These are phyloP conservation scores for Fusarium annulatum DNA, from an alignment of 2,329 filamentous ascomycete genomes.

Conservation along the genomic window DNA sequence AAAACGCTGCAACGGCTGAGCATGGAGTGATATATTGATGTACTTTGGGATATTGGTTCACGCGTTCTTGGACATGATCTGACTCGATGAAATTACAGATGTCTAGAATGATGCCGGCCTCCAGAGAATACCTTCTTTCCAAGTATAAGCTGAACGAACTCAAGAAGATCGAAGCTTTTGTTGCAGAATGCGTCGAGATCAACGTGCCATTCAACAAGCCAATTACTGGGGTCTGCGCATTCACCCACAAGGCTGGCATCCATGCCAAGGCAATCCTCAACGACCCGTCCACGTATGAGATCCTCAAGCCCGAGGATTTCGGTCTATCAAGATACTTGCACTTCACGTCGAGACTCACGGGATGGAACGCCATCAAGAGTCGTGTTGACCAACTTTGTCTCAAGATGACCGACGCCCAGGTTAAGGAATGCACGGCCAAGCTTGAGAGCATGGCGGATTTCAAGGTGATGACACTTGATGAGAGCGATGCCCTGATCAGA, in stretches of 20 bases:
- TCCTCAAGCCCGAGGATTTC: not conserved
- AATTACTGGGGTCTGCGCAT: not conserved
- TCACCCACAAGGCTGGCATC: not conserved
- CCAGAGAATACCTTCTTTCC: not conserved
- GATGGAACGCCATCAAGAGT: not conserved
- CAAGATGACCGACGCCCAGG: not conserved
- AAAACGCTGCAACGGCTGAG: fast-evolving
- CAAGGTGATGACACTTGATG: not conserved
- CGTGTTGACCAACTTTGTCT: not conserved
- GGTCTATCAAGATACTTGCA: not conserved
- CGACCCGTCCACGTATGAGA: not conserved
- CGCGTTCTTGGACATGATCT: not conserved
- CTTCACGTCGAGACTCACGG: not conserved
- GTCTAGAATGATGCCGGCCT: not conserved
- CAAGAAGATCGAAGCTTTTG: not conserved
- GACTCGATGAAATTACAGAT: not conserved
- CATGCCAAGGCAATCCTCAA: not conserved
- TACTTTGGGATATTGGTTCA: too few species aligned
- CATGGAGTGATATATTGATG: fast-evolving
- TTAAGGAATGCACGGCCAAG: not conserved
- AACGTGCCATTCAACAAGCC: not conserved
- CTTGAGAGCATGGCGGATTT: not conserved
- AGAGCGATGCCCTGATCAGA: not conserved
- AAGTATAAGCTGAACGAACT: not conserved
- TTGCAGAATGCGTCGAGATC: not conserved